Evolutionary conservation across 306 rosid species (phyloP), one percentile per base, ranked within the genome.

Genomic region (Vachellia pachyceras): DNA sequence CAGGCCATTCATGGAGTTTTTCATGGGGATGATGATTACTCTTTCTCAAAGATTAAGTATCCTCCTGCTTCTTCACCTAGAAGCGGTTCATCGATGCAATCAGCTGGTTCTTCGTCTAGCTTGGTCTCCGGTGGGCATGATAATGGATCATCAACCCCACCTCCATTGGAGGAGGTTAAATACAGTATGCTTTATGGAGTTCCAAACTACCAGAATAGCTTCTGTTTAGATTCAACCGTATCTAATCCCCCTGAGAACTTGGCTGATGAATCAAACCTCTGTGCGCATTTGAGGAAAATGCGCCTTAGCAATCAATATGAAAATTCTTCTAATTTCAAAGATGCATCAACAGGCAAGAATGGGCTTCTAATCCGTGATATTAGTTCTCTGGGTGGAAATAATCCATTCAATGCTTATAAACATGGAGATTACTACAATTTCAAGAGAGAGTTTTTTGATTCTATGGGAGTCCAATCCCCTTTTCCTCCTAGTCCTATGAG

Each of bases 91-190:
- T 69, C 74, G 12, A 37, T 69, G 52, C 74, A 15, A 69, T 69
- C 74, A 69, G 55, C 44, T 22, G 74, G 49, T 23, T 69, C 74
- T 44, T 69, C n/a, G 5, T 69, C 55, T 4, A 69, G 55, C 22
- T 68, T n/a, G 35, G n/a, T 68, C 15, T 68, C 72, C 12, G 14
- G 50, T 45, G 84, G 76, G 42, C 17, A 74, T 69, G 88, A 85
- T 49, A 78, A 78, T 52, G 86, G 81, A 69, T 78, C 88, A 49
- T 81, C 83, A 44, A 85, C 84, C 64, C 86, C 88, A 6, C 82
- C 86, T 78, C 83, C 72, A 50, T 49, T 75, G 55, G 86, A 85
- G 69, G 88, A 79, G 58, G 61, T 61, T 76, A 85, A 85, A 75
- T 46, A 81, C 13, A 70, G 73, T 15, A 35, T 61, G 54, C 49